Base-by-base conservation (phyloP, 2,329 filamentous ascomycete species). In the Rutstroemia sp. region DNA sequence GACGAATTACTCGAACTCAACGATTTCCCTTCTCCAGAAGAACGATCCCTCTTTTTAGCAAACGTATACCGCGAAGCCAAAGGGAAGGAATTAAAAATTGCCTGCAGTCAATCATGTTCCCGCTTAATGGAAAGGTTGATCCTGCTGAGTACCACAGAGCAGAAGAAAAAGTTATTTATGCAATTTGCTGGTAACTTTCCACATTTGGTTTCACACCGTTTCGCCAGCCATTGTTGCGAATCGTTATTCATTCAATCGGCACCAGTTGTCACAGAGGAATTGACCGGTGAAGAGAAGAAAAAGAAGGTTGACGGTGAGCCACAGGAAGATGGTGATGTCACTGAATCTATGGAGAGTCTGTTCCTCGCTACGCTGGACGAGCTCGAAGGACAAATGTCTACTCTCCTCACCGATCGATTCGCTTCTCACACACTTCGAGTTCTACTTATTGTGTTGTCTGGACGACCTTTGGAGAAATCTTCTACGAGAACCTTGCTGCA, bases 221-320 rank as follows among this genome's bases (percentile, higher is more conserved):
- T 99, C 67, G 94, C 94, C 5, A 95, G 92, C 59, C 94, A 99
- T 75, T 97, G 92, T 73, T 96, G 92, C 70, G 94, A 99, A 74
- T 89, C 89, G 25, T 79, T 99, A 34, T 97, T 99, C 71, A 77
- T 92, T 49, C 83, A 88, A 61, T 87, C 89, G 1, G 92, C 92
- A 0, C 86, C 88, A 1, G 74, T 87, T 10, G 88, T 96, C 39
- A 87, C 87, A 14, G 77, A 86, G 59, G 92, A 96, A 71, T 72
- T 89, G 16, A 71, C 74, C 5, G 70, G 78, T 69, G 73, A 76
- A 9, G 70, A 70, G 16, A 63, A 65, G 19, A 75, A 76, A 21
- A 75, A 76, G 7, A 72, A 74, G 21, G 82, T 83, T 61, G 77
- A 36, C 76, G 68, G 72, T n/a, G 72, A 72, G 2, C 68, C 77